A percentile compares a stretch with the other conserved stretches of the same genome.
Evolutionary conservation across 192 early-diverging fungal genomes (phyloP).

Genomic region (Umbelopsis vinacea): DNA sequence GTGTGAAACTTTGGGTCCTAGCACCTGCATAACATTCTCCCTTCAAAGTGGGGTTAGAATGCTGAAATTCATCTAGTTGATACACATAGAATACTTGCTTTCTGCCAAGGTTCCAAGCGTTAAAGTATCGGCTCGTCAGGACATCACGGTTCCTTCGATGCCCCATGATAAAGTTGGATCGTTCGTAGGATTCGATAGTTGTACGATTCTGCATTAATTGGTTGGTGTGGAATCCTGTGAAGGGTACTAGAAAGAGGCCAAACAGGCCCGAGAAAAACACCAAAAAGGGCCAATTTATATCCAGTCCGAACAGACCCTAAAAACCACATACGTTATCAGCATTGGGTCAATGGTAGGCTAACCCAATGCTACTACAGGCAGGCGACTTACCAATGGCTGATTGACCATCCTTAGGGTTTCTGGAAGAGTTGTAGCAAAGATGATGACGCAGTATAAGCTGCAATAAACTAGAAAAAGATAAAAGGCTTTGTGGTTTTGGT

Average conservation of each 20-base stretch:
- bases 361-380: not conserved
- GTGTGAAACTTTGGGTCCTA: slow-evolving; percentile 22
- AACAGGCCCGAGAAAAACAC: slow-evolving; percentile 47
- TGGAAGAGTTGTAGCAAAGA: slow-evolving; percentile 47
- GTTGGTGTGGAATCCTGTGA: slow-evolving; percentile 52
- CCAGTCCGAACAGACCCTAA: slow-evolving; percentile 37
- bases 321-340: not conserved
- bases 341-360: not conserved
- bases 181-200: slow-evolving; percentile 56
- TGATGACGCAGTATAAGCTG: slow-evolving; percentile 40
- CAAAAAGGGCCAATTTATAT: slow-evolving; percentile 46
- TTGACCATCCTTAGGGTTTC: slow-evolving; percentile 28
- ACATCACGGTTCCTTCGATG: slow-evolving; percentile 24
- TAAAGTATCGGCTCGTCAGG: slow-evolving; percentile 39
- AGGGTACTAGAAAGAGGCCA: slow-evolving; percentile 51
- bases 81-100: slow-evolving; percentile 17
- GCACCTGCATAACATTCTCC: slow-evolving; percentile 37
- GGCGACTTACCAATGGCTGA: slow-evolving; percentile 28
- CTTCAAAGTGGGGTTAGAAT: not conserved
- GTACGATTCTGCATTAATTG: slow-evolving; percentile 56
- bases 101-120: slow-evolving; percentile 42
- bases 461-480: slow-evolving; percentile 52
- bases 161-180: slow-evolving; percentile 35
- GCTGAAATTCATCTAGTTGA: not conserved
- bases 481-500: slow-evolving; percentile 50